A percentile compares a stretch with the other conserved stretches of the same genome.
phyloP scores from a whole-genome alignment of 805 yeast genomes.

The Tetrapisispora nanseiensis region DNA sequence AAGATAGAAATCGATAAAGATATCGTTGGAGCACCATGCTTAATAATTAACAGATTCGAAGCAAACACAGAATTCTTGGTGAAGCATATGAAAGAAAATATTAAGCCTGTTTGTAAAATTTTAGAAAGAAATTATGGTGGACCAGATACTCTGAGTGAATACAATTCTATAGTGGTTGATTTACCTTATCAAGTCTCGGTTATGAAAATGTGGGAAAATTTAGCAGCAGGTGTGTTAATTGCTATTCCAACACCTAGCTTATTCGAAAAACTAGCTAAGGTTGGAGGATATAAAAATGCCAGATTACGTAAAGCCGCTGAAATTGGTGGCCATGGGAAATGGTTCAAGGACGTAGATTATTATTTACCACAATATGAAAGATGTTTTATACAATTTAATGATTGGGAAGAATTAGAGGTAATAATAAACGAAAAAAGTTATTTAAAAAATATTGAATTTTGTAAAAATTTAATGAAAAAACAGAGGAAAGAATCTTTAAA shows the following conservation, averaged over 20 bases:
- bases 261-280: conserved; percentile 4
- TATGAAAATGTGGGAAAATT: conserved; percentile 11
- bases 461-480: conserved; percentile 4
- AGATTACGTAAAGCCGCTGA: neutral
- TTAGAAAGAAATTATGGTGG: conserved; percentile 6
- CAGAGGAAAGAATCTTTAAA: neutral
- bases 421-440: conserved; percentile 3
- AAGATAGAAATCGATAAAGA: neutral
- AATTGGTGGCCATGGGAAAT: conserved; percentile 3
- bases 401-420: conserved; percentile 6
- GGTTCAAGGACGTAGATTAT: conserved; percentile 6
- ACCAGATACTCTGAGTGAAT: conserved; percentile 4
- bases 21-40: neutral
- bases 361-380: conserved; percentile 7
- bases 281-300: neutral
- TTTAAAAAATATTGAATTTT: conserved; percentile 5
- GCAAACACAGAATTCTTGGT: conserved; percentile 4
- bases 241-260: conserved; percentile 7
- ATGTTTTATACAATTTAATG: conserved; percentile 6
- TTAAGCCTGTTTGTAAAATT: conserved; percentile 2
- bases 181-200: conserved; percentile 9
- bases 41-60: conserved; percentile 4
- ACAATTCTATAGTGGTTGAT: conserved; percentile 6
- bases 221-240: conserved; percentile 5
- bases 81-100: conserved; percentile 1